Base-by-base conservation (phyloP, 208 protist species). In the Eutreptiella sp. region DNA sequence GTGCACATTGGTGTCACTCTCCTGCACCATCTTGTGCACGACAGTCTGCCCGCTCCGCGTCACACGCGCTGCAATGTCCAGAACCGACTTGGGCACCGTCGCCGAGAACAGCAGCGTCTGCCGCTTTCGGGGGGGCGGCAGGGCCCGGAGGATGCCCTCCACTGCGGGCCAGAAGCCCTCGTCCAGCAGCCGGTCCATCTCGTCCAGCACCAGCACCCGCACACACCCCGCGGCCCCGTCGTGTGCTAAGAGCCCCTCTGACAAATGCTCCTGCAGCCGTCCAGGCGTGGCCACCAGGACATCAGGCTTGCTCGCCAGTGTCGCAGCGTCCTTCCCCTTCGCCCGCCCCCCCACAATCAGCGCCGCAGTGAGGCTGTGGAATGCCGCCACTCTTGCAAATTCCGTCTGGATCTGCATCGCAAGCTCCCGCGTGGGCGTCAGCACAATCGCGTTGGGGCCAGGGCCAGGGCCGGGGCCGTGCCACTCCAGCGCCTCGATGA, bases 91-190 rank as follows among this genome's bases (percentile, higher is more conserved):
- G 5, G 89, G 89, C 50, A 92, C 81, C 1, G 92, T 97, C 3
- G 92, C 92, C 4, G 73, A 87, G 63, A 96, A 97, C 2, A 96
- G 68, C 7, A 93, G 48, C 0, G 84, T 95, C 68, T 95, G 89
- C 38, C 87, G 62, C 21, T 4, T 27, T 2, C 27, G 29, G 1
- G 7, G 62, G 27, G 19, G 27, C 16, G 81, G 82, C 4, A 91
- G 46, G 32, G 63, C 67, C 1, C 67, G 61, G 0, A 96, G n/a
- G 54, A 96, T 95, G 21, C 72, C 35, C 36, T 88, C 79, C 3
- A 96, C 14, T 11, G 67, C 71, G 16, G 75, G 52, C 19, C 27
- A 34, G 41, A 96, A 96, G 28, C 90, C 90, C 34, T 88, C 61
- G 69, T 95, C 89, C 3, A 96, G 55, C 31, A 93, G 76, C 11